Base-by-base conservation (phyloP, 176 grass and related monocot species). In the Oryza brachyantha region DNA sequence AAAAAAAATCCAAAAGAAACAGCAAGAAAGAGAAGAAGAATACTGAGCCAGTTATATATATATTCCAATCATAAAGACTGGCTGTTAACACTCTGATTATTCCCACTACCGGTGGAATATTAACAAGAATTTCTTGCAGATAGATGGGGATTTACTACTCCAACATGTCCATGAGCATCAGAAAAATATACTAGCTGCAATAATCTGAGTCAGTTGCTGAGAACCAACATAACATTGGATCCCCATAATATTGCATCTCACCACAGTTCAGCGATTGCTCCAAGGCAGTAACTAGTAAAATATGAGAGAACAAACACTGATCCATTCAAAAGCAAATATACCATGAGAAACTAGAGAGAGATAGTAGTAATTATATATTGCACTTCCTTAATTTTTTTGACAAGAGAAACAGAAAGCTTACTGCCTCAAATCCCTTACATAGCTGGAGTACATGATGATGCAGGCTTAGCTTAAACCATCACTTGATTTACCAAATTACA, bases 71-170 rank as follows among this genome's bases (percentile, higher is more conserved):
- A 70, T 63, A 71, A 88, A 88, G 81, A 84, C 81, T 29, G 81
- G 81, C 11, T 81, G 58, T 34, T 84, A 69, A 76, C 64, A 41
- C 57, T 76, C 76, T 25, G 36, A 24, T 84, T 88, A 88, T 88
- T 84, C 81, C 77, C 86, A 74, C 80, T 84, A 70, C 69, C 63
- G 55, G 32, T 75, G 64, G 86, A 84, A 88, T 74, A 88, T 84
- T 36, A n/a, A 42, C 40, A 36, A 76, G 32, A 74, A 75, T 74
- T 79, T 74, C 52, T 50, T 41, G 29, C 37, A 34, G 63, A 50
- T 61, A 58, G 41, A 46, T 26, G 29, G 65, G 29, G 65, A 70
- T 77, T 45, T 70, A 40, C 57, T 79, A 69, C 83, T 34, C 43
- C 28, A 40, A 32, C 39, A 43, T 84, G 62, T 66, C 61, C 52